These are phyloP conservation scores for Spizellomyces punctatus DNA, from an alignment of 192 early-diverging fungal genomes.

Conservation along the genomic window DNA sequence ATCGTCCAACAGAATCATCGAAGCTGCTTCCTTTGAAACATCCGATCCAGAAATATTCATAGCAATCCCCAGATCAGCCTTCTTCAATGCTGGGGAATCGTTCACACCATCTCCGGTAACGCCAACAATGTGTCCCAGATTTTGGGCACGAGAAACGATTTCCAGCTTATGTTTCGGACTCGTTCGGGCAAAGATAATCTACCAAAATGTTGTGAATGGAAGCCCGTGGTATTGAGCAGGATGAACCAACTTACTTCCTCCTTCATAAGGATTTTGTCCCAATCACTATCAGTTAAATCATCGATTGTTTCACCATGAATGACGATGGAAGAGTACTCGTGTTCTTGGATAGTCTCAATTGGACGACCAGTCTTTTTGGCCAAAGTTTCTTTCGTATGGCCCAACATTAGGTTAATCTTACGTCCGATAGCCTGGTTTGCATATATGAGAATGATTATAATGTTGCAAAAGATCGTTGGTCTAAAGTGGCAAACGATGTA, in stretches of 20 bases:
- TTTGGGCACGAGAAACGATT: slow-evolving; percentile 91
- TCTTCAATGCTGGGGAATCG: slow-evolving; percentile 95
- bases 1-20: slow-evolving; percentile 97
- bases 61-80: slow-evolving; percentile 95
- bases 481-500: slow-evolving; percentile 12
- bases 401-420: slow-evolving; percentile 92
- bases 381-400: slow-evolving; percentile 80
- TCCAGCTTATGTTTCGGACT: slow-evolving; percentile 96
- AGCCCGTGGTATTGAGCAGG: too few relatives aligned
- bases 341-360: slow-evolving; percentile 66
- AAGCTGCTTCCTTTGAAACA: slow-evolving; percentile 91
- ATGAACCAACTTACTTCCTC: slow-evolving; percentile 63
- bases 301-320: slow-evolving; percentile 92
- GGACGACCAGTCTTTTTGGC: slow-evolving; percentile 68
- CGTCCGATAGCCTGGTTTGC: slow-evolving; percentile 72
- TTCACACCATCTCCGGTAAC: slow-evolving; percentile 98
- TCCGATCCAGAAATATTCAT: slow-evolving; percentile 96
- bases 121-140: slow-evolving; percentile 92
- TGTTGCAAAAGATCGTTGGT: too few relatives aligned
- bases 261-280: slow-evolving; percentile 93
- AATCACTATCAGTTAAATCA: slow-evolving; percentile 78
- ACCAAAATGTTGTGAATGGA: too few relatives aligned
- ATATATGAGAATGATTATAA: too few relatives aligned
- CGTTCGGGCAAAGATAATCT: slow-evolving; percentile 93
- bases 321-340: slow-evolving; percentile 87